These are phyloP conservation scores for Gliomastix tumulicola DNA, from an alignment of 2,329 filamentous ascomycete species.

Conservation along the genomic window DNA sequence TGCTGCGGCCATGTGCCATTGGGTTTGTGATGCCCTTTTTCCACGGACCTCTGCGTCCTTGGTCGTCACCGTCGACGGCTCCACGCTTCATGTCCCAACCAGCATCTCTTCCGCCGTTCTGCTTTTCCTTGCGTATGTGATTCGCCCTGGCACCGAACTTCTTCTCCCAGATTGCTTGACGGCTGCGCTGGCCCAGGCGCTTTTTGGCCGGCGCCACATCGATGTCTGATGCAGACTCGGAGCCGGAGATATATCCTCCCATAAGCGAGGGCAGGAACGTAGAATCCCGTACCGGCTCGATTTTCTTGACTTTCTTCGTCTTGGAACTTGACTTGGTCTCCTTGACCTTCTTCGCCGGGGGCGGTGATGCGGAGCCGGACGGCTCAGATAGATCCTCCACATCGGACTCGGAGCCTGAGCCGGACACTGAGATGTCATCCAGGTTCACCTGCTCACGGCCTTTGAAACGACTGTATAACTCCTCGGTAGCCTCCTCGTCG, in stretches of 20 bases:
- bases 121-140: conserved; percentile 45
- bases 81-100: conserved; percentile 54
- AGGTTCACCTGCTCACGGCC: conserved; percentile 27
- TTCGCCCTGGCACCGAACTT: conserved; percentile 69
- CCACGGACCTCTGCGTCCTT: conserved; percentile 37
- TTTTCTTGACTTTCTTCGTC: conserved; percentile 8
- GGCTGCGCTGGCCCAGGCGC: conserved; percentile 73
- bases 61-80: conserved; percentile 38
- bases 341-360: conserved; percentile 17
- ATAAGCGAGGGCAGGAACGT: conserved; percentile 71
- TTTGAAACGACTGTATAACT: conserved; percentile 18
- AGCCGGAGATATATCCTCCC: conserved; percentile 73
- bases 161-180: conserved; percentile 73
- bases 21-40: conserved; percentile 40
- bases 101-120: conserved; percentile 29
- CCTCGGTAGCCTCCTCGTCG: conserved; percentile 23
- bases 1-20: conserved; percentile 6
- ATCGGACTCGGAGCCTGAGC: conserved; percentile 14
- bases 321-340: too few relatives aligned
- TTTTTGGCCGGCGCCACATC: conserved; percentile 58
- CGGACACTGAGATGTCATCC: conserved; percentile 31
- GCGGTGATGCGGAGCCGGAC: conserved; percentile 17
- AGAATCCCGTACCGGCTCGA: conserved; percentile 30
- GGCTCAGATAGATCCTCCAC: background rate
- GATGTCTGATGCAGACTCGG: conserved; percentile 61